Evolutionary conservation across 2,329 filamentous ascomycete genomes (phyloP).

Genomic region (Daldinia sp.): DNA sequence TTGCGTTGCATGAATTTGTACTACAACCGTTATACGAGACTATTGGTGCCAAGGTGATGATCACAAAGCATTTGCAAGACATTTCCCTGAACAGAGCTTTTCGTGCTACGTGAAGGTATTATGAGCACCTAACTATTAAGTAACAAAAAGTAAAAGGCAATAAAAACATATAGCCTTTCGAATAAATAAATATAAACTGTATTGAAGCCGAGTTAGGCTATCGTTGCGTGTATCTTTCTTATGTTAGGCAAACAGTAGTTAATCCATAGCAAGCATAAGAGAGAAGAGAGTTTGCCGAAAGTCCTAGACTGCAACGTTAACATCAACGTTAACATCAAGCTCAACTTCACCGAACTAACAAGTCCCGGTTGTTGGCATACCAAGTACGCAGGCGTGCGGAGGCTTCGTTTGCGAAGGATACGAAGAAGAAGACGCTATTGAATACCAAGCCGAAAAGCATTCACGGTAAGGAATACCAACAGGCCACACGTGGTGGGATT

Average conservation of each 20-base stretch:
- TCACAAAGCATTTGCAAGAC: constrained; percentile 3
- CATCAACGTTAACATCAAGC: neutral
- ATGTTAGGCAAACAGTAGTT: neutral
- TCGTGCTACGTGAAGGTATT: neutral
- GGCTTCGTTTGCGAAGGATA: neutral
- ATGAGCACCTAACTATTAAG: neutral
- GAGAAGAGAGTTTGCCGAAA: neutral
- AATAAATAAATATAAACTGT: neutral
- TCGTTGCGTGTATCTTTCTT: neutral
- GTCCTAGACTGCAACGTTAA: neutral
- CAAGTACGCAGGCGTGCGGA: neutral
- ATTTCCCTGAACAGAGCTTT: neutral
- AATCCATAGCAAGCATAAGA: neutral
- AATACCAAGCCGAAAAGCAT: neutral
- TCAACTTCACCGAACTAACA: neutral
- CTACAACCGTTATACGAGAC: neutral
- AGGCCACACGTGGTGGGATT: constrained; percentile 8
- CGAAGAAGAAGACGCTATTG: constrained; percentile 1
- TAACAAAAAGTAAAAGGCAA: neutral
- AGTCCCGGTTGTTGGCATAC: neutral
- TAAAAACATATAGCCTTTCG: neutral
- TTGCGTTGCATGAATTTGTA: neutral
- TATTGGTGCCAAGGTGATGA: neutral
- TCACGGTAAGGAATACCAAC: neutral
- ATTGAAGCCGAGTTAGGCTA: neutral